Conservation (phyloP, 805 yeast species). For the Tetrapisispora taiwanensis region DNA sequence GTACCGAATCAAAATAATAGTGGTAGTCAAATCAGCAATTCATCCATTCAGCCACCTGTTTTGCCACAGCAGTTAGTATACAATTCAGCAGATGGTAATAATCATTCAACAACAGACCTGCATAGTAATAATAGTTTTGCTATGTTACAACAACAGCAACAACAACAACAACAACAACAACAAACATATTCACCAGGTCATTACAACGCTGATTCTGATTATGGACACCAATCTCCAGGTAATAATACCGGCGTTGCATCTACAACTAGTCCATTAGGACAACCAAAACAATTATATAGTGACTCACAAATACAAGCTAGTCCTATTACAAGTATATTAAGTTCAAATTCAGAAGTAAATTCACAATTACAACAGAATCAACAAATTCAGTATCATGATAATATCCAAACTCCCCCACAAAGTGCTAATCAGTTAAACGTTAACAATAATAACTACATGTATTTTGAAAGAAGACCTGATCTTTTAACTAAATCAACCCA, state of each 20-base stretch:
- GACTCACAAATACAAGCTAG: constrained; percentile 13
- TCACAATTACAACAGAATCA: constrained; percentile 3
- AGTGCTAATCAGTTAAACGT: constrained; percentile 24
- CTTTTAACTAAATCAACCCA: constrained; percentile 61
- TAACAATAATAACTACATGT: constrained; percentile 41
- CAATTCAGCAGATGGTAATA: constrained; percentile 21
- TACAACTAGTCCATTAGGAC: constrained; percentile 20
- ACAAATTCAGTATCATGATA: constrained; percentile 20
- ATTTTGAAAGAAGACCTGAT: constrained; percentile 78
- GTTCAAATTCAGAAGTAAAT: constrained; percentile 10
- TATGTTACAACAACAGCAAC: constrained; percentile 4
- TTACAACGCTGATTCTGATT: constrained; percentile 21
- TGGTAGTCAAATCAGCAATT: constrained; percentile 1
- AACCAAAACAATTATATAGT: constrained; percentile 16
- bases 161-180: constrained; percentile 7
- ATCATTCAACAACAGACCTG: constrained; percentile 21
- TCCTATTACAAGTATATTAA: constrained; percentile 18
- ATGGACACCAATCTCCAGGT: constrained; percentile 7
- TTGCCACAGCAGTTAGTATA: constrained; percentile 6
- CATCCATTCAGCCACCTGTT: constrained; percentile 18
- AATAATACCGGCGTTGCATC: constrained; percentile 9
- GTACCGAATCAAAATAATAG: constrained; percentile 11
- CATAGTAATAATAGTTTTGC: constrained; percentile 7
- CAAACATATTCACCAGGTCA: constrained; percentile 22
- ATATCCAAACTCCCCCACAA: constrained; percentile 13